Percentiles rank a stretch among this genome's conserved stretches.
Evolutionary conservation across 495 filamentous ascomycete species (phyloP).

Genomic region (Aspergillus conjunctus): DNA sequence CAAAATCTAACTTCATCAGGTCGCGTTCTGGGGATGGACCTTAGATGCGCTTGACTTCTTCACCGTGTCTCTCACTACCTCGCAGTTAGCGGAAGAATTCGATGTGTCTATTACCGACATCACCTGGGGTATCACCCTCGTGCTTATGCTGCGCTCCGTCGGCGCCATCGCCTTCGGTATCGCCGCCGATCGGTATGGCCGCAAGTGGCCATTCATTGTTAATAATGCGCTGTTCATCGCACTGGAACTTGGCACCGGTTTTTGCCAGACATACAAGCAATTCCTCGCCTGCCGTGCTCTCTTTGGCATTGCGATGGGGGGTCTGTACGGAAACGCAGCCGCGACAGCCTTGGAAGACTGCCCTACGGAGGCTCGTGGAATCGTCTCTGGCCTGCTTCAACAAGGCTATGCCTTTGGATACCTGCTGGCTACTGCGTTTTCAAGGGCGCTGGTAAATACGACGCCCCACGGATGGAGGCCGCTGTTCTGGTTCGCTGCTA

Average conservation of each 20-base stretch:
- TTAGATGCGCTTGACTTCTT: constrained; percentile 95
- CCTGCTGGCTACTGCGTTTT: constrained; percentile 76
- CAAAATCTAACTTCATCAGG: constrained; percentile 24
- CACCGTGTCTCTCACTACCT: constrained; percentile 77
- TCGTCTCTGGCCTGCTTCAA: constrained; percentile 80
- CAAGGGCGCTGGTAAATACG: constrained; percentile 69
- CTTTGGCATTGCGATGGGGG: constrained; percentile 90
- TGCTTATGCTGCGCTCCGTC: constrained; percentile 77
- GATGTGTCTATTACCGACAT: constrained; percentile 70
- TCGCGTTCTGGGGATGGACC: constrained; percentile 73
- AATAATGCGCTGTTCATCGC: constrained; percentile 82
- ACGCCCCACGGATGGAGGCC: constrained; percentile 78
- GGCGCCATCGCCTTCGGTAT: constrained; percentile 77
- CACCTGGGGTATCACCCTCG: constrained; percentile 88
- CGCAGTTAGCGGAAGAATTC: constrained; percentile 67
- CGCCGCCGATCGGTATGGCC: constrained; percentile 77
- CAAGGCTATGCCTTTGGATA: constrained; percentile 92
- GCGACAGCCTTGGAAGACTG: constrained; percentile 87
- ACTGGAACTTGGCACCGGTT: constrained; percentile 79
- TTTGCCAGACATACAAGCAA: constrained; percentile 72
- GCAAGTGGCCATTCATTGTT: constrained; percentile 86
- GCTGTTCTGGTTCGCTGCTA: constrained; percentile 84
- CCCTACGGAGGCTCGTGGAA: constrained; percentile 69
- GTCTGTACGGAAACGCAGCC: constrained; percentile 84
- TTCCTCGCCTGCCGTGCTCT: constrained; percentile 81